A percentile compares a stretch with the other conserved stretches of the same genome.
Evolutionary conservation across 805 yeast genomes (phyloP).

Genomic region (Lachancea dasiensis): DNA sequence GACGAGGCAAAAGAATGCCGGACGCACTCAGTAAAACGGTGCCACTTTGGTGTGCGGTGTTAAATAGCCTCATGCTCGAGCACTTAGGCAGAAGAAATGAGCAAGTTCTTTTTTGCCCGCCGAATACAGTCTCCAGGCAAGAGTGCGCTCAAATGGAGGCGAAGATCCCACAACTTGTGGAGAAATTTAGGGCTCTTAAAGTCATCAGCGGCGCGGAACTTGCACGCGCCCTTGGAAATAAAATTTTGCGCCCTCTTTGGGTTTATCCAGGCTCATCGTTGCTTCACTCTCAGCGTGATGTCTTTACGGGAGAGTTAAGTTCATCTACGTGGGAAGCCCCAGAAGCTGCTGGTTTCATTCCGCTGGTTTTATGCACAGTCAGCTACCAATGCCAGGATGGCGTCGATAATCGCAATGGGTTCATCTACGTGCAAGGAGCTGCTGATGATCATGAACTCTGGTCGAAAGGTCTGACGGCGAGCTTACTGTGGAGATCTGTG

Average conservation of each 20-base stretch:
- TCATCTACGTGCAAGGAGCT: slow-evolving; percentile 79
- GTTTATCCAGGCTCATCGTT: slow-evolving; percentile 47
- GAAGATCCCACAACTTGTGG: slow-evolving; percentile 45
- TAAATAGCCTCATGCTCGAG: slow-evolving; percentile 50
- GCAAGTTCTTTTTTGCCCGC: slow-evolving; percentile 45
- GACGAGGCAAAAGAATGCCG: slow-evolving; percentile 80
- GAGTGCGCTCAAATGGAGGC: slow-evolving; percentile 49
- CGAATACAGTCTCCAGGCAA: slow-evolving; percentile 46
- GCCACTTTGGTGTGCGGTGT: slow-evolving; percentile 87
- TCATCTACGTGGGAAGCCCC: slow-evolving; percentile 29
- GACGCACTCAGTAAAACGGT: slow-evolving; percentile 83
- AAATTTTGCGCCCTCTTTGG: slow-evolving; percentile 65
- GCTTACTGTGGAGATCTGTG: slow-evolving; percentile 49
- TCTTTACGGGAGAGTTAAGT: slow-evolving; percentile 29
- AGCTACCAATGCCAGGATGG: slow-evolving; percentile 61
- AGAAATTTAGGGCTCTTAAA: slow-evolving; percentile 37
- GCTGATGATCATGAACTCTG: slow-evolving; percentile 93
- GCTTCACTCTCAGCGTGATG: slow-evolving; percentile 19
- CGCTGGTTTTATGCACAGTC: slow-evolving; percentile 53
- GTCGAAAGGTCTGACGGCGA: slow-evolving; percentile 54
- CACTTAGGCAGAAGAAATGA: slow-evolving; percentile 13
- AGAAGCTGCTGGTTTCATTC: slow-evolving; percentile 32
- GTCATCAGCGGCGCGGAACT: slow-evolving; percentile 35
- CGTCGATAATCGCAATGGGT: slow-evolving; percentile 40
- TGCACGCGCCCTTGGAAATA: slow-evolving; percentile 31